A percentile compares a stretch with the other conserved stretches of the same genome.
Evolutionary conservation across 176 grass and related monocot genomes (phyloP).

Genomic region (Raddia distichophylla): DNA sequence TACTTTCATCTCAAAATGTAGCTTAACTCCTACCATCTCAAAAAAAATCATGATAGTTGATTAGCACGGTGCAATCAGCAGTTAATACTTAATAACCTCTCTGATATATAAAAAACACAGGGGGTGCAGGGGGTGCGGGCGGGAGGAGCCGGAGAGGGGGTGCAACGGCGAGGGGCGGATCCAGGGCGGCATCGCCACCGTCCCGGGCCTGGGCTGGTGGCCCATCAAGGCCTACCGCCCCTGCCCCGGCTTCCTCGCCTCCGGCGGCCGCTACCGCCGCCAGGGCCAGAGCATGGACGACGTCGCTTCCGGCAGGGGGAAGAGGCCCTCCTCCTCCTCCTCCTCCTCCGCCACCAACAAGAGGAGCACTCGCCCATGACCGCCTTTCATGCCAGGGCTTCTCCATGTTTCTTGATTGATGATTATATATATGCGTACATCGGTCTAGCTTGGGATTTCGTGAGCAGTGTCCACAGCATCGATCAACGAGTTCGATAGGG

Average conservation of each 20-base stretch:
- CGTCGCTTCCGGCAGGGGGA: slow-evolving; percentile 64
- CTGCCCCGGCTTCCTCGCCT: slow-evolving; percentile 74
- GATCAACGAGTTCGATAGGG: too few species aligned
- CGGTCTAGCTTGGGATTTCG: too few species aligned
- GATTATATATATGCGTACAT: too few species aligned
- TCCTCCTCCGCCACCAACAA: too few species aligned
- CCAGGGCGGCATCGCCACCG: slow-evolving; percentile 86
- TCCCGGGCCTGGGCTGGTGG: slow-evolving; percentile 93
- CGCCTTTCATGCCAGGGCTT: too few species aligned
- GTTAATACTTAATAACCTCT: too few species aligned
- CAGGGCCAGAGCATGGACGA: slow-evolving; percentile 95
- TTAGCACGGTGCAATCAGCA: not conserved
- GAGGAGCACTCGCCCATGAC: not conserved
- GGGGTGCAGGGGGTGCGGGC: slow-evolving; percentile 78
- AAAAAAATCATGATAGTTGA: not conserved
- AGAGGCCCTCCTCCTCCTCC: slow-evolving; percentile 44
- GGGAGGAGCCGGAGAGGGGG: slow-evolving; percentile 64
- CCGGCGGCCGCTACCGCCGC: slow-evolving; percentile 83
- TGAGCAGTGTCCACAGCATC: too few species aligned
- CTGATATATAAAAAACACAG: too few species aligned
- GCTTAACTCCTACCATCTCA: not conserved
- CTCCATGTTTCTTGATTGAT: too few species aligned
- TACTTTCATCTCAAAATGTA: too few species aligned
- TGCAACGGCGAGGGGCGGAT: slow-evolving; percentile 97
- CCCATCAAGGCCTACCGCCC: slow-evolving; percentile 93